phyloP scores from a whole-genome alignment of 805 yeast genomes.

The Maudiozyma turicensis region DNA sequence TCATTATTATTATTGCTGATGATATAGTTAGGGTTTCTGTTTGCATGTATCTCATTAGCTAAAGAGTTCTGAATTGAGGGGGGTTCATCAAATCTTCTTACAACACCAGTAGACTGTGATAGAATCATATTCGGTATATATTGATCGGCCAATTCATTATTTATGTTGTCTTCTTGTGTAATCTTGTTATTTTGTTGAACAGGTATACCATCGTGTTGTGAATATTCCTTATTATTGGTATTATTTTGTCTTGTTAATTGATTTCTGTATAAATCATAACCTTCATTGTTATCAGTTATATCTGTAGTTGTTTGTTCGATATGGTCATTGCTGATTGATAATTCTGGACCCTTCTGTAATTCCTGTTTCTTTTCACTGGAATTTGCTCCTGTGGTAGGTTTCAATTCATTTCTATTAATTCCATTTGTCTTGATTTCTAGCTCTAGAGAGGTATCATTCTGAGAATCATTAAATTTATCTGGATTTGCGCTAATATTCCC shows the following conservation, averaged over 20 bases:
- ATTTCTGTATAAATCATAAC: constrained; percentile 8
- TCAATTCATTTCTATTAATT: background rate
- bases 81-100: constrained; percentile 31
- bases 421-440: background rate
- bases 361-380: background rate
- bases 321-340: constrained; percentile 9
- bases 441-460: background rate
- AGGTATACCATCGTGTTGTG: background rate
- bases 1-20: background rate
- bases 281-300: constrained; percentile 4
- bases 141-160: constrained; percentile 19
- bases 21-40: background rate
- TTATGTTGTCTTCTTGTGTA: background rate
- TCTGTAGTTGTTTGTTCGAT: constrained; percentile 5
- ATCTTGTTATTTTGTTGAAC: background rate
- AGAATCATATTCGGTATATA: constrained; percentile 36
- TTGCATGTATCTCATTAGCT: constrained; percentile 9
- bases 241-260: constrained; percentile 14
- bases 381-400: background rate
- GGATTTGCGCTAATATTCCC: background rate
- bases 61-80: constrained; percentile 27
- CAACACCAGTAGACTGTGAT: constrained; percentile 47
- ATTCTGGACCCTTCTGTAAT: background rate
- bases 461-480: background rate
- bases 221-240: constrained; percentile 2